A percentile compares a stretch with the other conserved stretches of the same genome.
Conservation (phyloP, 1,139 yeast species). For the Blastobotrys arbuscula region DNA sequence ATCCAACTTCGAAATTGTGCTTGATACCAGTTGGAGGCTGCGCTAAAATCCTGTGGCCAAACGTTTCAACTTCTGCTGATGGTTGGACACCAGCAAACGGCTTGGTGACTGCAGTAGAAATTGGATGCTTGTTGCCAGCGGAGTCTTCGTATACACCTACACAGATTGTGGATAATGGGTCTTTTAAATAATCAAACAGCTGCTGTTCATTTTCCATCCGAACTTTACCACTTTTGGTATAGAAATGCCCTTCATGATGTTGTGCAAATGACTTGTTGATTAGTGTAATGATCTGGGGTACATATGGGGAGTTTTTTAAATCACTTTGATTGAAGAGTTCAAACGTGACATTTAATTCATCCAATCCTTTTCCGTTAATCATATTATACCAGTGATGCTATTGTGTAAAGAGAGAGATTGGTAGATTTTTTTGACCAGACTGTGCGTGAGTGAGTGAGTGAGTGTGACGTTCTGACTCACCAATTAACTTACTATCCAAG, state of each 20-base stretch:
- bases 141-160: not conserved
- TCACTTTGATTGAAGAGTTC: not conserved
- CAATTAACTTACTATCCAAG: too few relatives aligned
- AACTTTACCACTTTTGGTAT: not conserved
- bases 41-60: not conserved
- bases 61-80: not conserved
- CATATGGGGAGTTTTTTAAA: not conserved
- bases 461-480: too few relatives aligned
- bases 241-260: not conserved
- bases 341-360: not conserved
- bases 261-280: not conserved
- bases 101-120: slow-evolving; percentile 1
- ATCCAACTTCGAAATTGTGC: not conserved
- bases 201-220: not conserved
- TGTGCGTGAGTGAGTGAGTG: too few relatives aligned
- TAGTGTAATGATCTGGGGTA: not conserved
- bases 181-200: not conserved
- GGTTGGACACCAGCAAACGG: not conserved
- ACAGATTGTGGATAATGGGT: not conserved
- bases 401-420: too few relatives aligned
- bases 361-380: too few relatives aligned
- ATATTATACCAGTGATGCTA: too few relatives aligned
- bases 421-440: too few relatives aligned
- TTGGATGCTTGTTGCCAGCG: not conserved
- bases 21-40: not conserved